Percentiles rank a stretch among this genome's conserved stretches.
phyloP scores from a whole-genome alignment of 768 basidiomycete species.

The Xanthoconium purpureum region DNA sequence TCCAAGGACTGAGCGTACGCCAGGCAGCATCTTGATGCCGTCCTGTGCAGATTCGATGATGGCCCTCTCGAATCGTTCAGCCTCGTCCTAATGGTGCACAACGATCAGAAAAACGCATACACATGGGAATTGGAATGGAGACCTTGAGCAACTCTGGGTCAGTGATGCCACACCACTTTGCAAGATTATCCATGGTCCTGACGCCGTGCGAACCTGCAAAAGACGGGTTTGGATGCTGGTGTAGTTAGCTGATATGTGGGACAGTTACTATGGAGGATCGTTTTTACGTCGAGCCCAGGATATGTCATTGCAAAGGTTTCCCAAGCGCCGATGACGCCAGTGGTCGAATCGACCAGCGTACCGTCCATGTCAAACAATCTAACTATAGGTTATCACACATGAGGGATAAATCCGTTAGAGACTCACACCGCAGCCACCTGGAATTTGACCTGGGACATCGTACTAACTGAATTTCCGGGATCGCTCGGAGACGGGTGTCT shows the following conservation, averaged over 20 bases:
- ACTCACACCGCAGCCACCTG: conserved; percentile 42
- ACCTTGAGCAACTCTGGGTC: conserved; percentile 73
- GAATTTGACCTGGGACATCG: conserved; percentile 34
- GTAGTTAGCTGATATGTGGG: background rate
- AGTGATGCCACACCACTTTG: conserved; percentile 63
- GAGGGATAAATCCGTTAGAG: background rate
- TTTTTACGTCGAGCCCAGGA: conserved; percentile 55
- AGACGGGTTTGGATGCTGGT: background rate
- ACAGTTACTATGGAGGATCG: conserved; percentile 60
- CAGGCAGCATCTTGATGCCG: conserved; percentile 72
- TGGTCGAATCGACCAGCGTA: conserved; percentile 78
- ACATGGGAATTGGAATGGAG: conserved; percentile 1
- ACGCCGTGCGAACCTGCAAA: conserved; percentile 72
- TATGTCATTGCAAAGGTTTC: conserved; percentile 69
- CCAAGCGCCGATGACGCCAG: conserved; percentile 83
- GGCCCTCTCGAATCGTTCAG: conserved; percentile 74
- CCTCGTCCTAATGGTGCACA: conserved; percentile 50
- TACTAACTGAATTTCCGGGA: conserved; percentile 6
- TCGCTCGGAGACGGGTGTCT: background rate
- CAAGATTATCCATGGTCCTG: conserved; percentile 79
- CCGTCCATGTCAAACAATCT: conserved; percentile 86
- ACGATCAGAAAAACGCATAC: conserved; percentile 1
- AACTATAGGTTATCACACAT: background rate
- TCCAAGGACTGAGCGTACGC: conserved; percentile 57
- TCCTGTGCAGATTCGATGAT: conserved; percentile 61